Evolutionary conservation across 495 filamentous ascomycete genomes (phyloP).

Genomic region (Haplographium delicatum): DNA sequence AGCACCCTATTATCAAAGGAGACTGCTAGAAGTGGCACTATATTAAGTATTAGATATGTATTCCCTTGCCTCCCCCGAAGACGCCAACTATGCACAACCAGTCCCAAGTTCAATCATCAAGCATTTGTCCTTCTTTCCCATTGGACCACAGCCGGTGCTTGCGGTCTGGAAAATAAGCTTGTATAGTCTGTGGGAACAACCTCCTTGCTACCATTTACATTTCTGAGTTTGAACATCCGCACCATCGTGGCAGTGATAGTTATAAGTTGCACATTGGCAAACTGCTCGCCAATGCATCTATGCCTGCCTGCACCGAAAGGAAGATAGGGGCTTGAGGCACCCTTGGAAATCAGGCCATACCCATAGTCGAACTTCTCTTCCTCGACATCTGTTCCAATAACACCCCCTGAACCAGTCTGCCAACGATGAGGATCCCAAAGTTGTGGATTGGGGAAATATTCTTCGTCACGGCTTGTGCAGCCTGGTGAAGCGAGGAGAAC

Average conservation of each 20-base stretch:
- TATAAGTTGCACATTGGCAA: conserved; percentile 86
- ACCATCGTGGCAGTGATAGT: conserved; percentile 80
- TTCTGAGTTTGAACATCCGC: conserved; percentile 67
- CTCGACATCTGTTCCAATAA: conserved; percentile 47
- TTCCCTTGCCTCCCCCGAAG: conserved; percentile 8
- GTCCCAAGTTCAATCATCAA: conserved; percentile 2
- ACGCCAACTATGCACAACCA: conserved; percentile 19
- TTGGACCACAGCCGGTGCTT: conserved; percentile 57
- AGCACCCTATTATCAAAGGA: too few species aligned
- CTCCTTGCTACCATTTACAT: conserved; percentile 58
- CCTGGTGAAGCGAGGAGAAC: conserved; percentile 77
- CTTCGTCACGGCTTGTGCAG: conserved; percentile 60
- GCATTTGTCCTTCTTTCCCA: conserved; percentile 55
- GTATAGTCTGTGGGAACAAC: conserved; percentile 84
- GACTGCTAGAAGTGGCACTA: too few species aligned
- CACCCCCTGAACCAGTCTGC: conserved; percentile 50
- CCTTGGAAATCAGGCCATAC: conserved; percentile 88
- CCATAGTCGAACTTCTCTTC: conserved; percentile 86
- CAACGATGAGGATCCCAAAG: conserved; percentile 87
- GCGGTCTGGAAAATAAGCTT: conserved; percentile 57
- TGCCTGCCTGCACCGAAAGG: conserved; percentile 94
- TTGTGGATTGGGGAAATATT: conserved; percentile 76
- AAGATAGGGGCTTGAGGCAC: conserved; percentile 79
- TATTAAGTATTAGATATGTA: conserved; percentile 22
- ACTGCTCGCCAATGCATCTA: conserved; percentile 95